Evolutionary conservation across 495 filamentous ascomycete species (phyloP), one percentile per base, ranked within the genome.

Genomic region (Xylaria sp.): DNA sequence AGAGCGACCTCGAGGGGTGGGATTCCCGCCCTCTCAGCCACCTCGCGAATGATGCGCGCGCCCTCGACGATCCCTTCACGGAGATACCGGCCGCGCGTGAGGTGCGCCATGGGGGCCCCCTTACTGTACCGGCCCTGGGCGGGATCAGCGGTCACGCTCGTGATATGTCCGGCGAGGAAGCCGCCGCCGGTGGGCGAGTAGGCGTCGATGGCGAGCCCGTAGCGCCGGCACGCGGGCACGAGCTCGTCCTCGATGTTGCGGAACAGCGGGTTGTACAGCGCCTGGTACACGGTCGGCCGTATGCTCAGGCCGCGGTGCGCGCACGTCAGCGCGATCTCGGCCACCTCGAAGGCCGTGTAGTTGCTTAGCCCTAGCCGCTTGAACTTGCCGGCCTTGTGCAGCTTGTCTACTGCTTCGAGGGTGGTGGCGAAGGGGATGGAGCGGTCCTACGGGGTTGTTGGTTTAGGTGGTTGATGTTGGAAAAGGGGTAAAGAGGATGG

Each of bases 131-230:
- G 83, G 12, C 93, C 93, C 70, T 91, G 87, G 5, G 78, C 73
- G 7, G 92, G 92, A 17, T 89, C 77, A 0, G 58, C 73, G 74
- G 90, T 87, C 35, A 82, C 82, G 29, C 85, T 83, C 14, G 63
- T 68, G 58, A 75, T 68, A 77, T 90, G 90, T 29, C 93, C 92
- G 3, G 90, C 88, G 70, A 96, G 89, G 46, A 95, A 80, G 0
- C 93, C 93, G 5, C 92, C 93, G 5, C 90, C 92, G 58, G 92
- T 83, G 6, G 93, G 93, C 75, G 93, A 93, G 79, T 95, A 96
- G 35, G 93, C 81, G 41, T 95, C 92, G 35, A 96, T 86, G 66
- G 93, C 91, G 37, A 97, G 84, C 0, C 91, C 90, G 73, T 94
- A 95, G 15, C 92, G 88, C 26, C 88, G 87, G 72, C 92, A 95